These are phyloP conservation scores for Leccinum griseonigrum DNA, from an alignment of 1,284 basidiomycete species.

Conservation along the genomic window DNA sequence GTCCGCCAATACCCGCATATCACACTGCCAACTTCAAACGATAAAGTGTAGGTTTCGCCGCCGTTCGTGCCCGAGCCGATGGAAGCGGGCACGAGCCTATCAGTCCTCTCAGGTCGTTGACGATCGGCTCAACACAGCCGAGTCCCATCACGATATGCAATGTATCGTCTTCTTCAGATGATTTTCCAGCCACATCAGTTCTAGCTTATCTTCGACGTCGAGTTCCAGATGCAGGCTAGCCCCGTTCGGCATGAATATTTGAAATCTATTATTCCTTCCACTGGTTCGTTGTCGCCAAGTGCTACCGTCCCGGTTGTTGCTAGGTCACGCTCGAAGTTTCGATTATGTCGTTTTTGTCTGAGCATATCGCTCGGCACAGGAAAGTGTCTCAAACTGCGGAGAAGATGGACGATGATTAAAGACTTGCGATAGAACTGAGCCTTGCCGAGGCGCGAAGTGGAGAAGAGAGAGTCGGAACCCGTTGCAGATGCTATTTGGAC, in stretches of 20 bases:
- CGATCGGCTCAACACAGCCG: constrained; percentile 9
- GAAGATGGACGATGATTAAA: constrained; percentile 51
- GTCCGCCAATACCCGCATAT: constrained; percentile 24
- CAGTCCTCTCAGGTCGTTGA: constrained; percentile 22
- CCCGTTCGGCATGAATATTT: constrained; percentile 29
- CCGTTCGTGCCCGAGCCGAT: constrained; percentile 37
- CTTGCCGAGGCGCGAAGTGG: constrained; percentile 52
- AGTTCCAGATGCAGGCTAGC: constrained; percentile 19
- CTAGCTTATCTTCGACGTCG: constrained; percentile 30
- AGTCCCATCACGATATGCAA: constrained; percentile 9
- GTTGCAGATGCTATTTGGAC: constrained; percentile 89
- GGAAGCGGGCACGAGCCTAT: constrained; percentile 38
- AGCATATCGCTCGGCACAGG: constrained; percentile 11
- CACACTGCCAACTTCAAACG: constrained; percentile 35
- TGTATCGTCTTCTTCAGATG: constrained; percentile 25
- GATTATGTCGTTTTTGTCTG: constrained; percentile 14
- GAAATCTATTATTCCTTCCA: constrained; percentile 14
- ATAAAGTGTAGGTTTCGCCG: constrained; percentile 41
- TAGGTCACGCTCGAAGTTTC: constrained; percentile 1
- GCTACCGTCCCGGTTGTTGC: constrained; percentile 1
- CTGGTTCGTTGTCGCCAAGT: constrained; percentile 18
- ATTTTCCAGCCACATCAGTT: constrained; percentile 31
- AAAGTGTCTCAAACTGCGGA: constrained; percentile 16
- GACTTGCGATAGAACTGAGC: constrained; percentile 54
- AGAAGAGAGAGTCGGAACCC: constrained; percentile 59